Evolutionary conservation across 2,329 filamentous ascomycete species (phyloP).

Genomic region (Dothistroma septosporum): DNA sequence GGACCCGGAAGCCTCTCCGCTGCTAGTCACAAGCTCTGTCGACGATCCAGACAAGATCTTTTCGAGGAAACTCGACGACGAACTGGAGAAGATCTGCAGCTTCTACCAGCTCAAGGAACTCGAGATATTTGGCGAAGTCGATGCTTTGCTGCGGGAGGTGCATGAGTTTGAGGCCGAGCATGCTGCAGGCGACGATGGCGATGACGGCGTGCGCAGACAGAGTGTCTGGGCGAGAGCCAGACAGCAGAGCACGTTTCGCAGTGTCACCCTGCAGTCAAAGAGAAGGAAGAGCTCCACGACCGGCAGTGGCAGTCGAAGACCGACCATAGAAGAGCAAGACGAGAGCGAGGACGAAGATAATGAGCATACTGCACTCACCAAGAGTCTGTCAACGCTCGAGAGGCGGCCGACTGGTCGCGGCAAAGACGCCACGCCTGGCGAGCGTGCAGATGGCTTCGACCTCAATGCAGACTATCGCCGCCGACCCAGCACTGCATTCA

Average conservation of each 20-base stretch:
- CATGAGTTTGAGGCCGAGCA: constrained; percentile 61
- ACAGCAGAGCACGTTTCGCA: constrained; percentile 51
- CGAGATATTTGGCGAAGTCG: constrained; percentile 78
- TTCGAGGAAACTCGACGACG: constrained; percentile 72
- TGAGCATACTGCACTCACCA: constrained; percentile 43
- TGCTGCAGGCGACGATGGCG: constrained; percentile 29
- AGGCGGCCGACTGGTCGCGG: constrained; percentile 21
- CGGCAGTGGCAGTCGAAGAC: constrained; percentile 36
- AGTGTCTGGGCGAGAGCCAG: constrained; percentile 33
- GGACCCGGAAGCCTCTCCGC: constrained; percentile 79
- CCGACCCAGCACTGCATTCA: constrained; percentile 62
- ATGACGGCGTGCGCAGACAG: constrained; percentile 29
- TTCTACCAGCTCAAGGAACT: constrained; percentile 89
- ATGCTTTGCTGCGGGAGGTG: constrained; percentile 70
- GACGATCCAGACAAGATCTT: constrained; percentile 78
- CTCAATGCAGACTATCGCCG: constrained; percentile 48
- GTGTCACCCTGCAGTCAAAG: constrained; percentile 38
- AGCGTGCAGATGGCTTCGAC: constrained; percentile 14
- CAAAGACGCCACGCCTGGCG: constrained; percentile 23
- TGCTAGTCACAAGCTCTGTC: constrained; percentile 56
- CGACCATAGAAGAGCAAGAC: constrained; percentile 58
- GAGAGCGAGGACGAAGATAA: constrained; percentile 54
- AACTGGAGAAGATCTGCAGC: constrained; percentile 87
- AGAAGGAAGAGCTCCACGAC: constrained; percentile 45
- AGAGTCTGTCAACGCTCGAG: constrained; percentile 28